phyloP scores from a whole-genome alignment of 2,329 filamentous ascomycete species.

The Xylariaceae sp. region DNA sequence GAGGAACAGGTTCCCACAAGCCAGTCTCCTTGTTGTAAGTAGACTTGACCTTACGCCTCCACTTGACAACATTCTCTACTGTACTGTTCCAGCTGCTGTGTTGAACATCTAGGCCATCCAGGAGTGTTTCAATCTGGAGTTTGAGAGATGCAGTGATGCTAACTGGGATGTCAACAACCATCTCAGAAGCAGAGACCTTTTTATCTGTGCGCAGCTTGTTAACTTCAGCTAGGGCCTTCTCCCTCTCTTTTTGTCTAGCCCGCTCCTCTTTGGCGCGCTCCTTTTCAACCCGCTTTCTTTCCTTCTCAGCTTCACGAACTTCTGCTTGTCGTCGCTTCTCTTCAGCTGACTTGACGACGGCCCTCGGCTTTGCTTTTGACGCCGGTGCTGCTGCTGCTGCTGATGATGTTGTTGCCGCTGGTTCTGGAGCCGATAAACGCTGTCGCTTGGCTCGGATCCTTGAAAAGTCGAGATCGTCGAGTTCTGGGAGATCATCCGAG shows the following conservation, averaged over 20 bases:
- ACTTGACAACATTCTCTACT: conserved; percentile 54
- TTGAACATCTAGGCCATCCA: conserved; percentile 47
- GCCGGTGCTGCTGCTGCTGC: not conserved
- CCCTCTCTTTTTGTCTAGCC: conserved; percentile 56
- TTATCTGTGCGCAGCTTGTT: conserved; percentile 71
- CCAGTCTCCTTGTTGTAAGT: conserved; percentile 55
- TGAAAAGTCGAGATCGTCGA: conserved; percentile 37
- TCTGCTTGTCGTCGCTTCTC: conserved; percentile 42
- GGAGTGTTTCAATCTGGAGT: conserved; percentile 45
- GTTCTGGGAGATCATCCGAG: conserved; percentile 46
- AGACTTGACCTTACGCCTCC: conserved; percentile 63
- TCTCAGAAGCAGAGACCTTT: conserved; percentile 66
- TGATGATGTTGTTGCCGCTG: not conserved
- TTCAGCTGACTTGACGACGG: conserved; percentile 17
- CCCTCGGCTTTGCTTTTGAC: not conserved
- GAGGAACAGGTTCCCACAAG: conserved; percentile 59
- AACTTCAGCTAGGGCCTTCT: conserved; percentile 62
- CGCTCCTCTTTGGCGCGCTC: conserved; percentile 58
- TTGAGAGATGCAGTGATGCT: conserved; percentile 44
- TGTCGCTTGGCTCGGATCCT: conserved; percentile 22
- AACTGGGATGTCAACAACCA: conserved; percentile 66
- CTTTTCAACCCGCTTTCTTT: conserved; percentile 51
- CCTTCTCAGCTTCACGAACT: conserved; percentile 50
- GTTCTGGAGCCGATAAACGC: not conserved
- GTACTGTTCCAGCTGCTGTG: conserved; percentile 41